Conservation (phyloP, 2,329 filamentous ascomycete genomes). For the Septoria petroselini region DNA sequence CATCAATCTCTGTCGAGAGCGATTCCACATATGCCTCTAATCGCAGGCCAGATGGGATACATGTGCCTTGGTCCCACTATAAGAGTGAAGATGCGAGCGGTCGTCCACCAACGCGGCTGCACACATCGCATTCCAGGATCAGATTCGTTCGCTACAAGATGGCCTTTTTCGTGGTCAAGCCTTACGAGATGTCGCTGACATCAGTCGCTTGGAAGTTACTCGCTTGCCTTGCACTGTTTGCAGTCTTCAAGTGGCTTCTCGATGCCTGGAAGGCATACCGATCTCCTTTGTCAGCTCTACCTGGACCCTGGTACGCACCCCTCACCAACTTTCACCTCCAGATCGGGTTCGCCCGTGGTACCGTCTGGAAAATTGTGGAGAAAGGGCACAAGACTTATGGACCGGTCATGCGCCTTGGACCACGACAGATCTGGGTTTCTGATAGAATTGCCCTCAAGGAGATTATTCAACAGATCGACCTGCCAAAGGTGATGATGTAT, state of each 20-base stretch:
- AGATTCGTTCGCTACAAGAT: too few species aligned
- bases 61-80: too few species aligned
- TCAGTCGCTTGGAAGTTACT: too few species aligned
- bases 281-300: slow-evolving; percentile 9
- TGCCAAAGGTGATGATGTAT: slow-evolving; percentile 20
- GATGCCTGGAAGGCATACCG: slow-evolving; percentile 8
- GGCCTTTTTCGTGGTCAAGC: too few species aligned
- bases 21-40: too few species aligned
- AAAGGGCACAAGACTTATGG: slow-evolving; percentile 11
- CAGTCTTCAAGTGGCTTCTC: not conserved
- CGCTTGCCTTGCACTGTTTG: too few species aligned
- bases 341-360: slow-evolving; percentile 12
- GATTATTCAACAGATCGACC: slow-evolving; percentile 14
- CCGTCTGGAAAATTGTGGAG: slow-evolving; percentile 12
- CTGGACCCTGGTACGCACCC: slow-evolving; percentile 15
- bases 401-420: slow-evolving; percentile 9
- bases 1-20: too few species aligned
- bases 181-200: too few species aligned
- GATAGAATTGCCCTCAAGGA: slow-evolving; percentile 13
- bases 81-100: too few species aligned
- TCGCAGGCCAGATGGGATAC: too few species aligned
- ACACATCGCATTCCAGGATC: too few species aligned
- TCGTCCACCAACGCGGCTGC: too few species aligned
- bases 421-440: slow-evolving; percentile 13
- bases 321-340: slow-evolving; percentile 10